Evolutionary conservation across 75 land plant species (phyloP), one percentile per base, ranked within the genome.

Genomic region (Sequoiadendron giganteum): DNA sequence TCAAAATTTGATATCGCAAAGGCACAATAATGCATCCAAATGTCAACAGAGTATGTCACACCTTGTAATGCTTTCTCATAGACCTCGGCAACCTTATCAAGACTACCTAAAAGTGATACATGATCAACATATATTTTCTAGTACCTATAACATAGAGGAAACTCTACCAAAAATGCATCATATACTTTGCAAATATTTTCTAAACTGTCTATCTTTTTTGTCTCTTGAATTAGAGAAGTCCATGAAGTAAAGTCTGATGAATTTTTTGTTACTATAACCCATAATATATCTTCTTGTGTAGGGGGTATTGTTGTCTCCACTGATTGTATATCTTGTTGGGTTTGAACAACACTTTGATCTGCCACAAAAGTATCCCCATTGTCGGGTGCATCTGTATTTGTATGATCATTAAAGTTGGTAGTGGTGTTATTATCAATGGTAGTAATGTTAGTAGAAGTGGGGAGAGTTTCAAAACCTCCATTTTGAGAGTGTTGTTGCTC

Each of bases 211-310:
- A n/a, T 90, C 91, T 95, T 98, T 87, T 98, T 98, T 19, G 99
- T 97, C 88, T 97, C 99, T 90, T 97, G 96, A 78, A 98, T 97
- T 10, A 98, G 92, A 7, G 93, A 84, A 87, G 97, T 98, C 99
- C 99, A 98, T 21, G 99, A 92, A 88, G 93, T 94, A 86, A 98
- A 98, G 85, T 98, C 99, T 79, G 94, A 92, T 28, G 95, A 92
- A 90, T 96, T 95, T 14, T 92, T 94, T 85, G 78, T 95, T 72
- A 98, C 97, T 61, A 93, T 89, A 82, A 87, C 91, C 99, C 99
- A 98, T n/a, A 98, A 76, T 68, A 96, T 88, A 14, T 98, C 99
- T 92, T 98, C 98, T 89, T 96, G 97, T 61, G 92, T 90, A 58
- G 95, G 73, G 73, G 3, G 30, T 25, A 70, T 32, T 72, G 76